These are phyloP conservation scores for Rubia yunnanensis DNA, from an alignment of 257 asterid species.

Conservation along the genomic window DNA sequence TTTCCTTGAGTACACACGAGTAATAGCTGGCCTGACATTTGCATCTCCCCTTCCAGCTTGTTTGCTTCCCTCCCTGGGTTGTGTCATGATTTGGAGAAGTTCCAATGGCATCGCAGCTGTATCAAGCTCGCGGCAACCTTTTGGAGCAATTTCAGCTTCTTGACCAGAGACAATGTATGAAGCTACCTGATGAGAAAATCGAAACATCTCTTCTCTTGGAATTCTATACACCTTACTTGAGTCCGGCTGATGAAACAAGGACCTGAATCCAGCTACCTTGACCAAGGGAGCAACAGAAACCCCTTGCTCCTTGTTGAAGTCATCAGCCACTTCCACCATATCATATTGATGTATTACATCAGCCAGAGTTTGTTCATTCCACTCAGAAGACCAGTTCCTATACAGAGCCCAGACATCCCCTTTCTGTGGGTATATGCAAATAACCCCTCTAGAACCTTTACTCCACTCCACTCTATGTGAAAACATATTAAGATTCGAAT, in stretches of 20 bases:
- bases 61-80: slow-evolving; percentile 18
- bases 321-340: slow-evolving; percentile 52
- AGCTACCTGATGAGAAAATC: slow-evolving; percentile 75
- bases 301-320: slow-evolving; percentile 36
- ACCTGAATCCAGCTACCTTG: slow-evolving; percentile 60
- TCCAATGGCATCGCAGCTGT: slow-evolving; percentile 73
- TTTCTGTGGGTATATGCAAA: slow-evolving; percentile 46
- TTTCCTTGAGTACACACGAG: slow-evolving; percentile 28
- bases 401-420: slow-evolving; percentile 78
- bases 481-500: slow-evolving; percentile 32
- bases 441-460: slow-evolving; percentile 44
- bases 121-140: slow-evolving; percentile 54
- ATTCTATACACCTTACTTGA: slow-evolving; percentile 20
- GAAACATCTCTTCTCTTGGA: slow-evolving; percentile 52
- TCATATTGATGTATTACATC: slow-evolving; percentile 48
- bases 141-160: slow-evolving; percentile 40
- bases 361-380: slow-evolving; percentile 46
- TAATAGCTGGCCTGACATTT: not conserved
- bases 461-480: slow-evolving; percentile 56
- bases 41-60: slow-evolving; percentile 10
- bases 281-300: slow-evolving; percentile 41
- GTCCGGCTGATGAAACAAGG: slow-evolving; percentile 39
- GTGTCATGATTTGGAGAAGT: slow-evolving; percentile 40
- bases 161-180: slow-evolving; percentile 33
- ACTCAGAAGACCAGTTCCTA: slow-evolving; percentile 59